Evolutionary conservation across 306 rosid genomes (phyloP), one percentile per base, ranked within the genome.

Genomic region (Corylus americana): DNA sequence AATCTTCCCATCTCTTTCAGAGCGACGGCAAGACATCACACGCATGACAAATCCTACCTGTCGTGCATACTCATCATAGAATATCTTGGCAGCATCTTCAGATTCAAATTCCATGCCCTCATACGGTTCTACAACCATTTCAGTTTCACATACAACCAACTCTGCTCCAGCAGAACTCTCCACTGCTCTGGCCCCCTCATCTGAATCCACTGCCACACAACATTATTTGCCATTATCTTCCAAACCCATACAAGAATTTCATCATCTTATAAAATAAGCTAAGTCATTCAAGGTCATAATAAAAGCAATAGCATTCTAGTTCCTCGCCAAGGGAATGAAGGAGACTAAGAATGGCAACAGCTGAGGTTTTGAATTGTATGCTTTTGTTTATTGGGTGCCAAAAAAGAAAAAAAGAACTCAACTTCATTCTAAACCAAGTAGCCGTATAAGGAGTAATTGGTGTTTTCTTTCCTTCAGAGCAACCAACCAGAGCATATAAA

Each of bases 21-120:
- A 94, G 37, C 98, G 97, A 62, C 97, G 97, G 57, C 98, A 92
- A 55, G 98, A 92, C 98, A 94, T 94, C 69, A 94, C 98, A 6
- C 97, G 97, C 97, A 94, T 94, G 72, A 91, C 97, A 85, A 94
- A 94, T 75, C 98, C 97, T 48, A 94, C 69, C 31, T 57, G 87
- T 11, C 97, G 88, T 14, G 98, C 89, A 80, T 94, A 94, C 80
- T 94, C 96, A 77, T 94, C 98, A 69, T 94, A 94, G 82, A 94
- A 94, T 71, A 94, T 86, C 84, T 92, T 94, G 71, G 97, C 98
- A 82, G 95, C 94, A 86, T 94, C 98, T 88, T 94, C 98, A 68
- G 98, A 91, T 54, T 86, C 94, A 71, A 94, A 94, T 80, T 90
- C 97, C 97, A 90, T 89, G 58, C 98, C 97, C 83, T 88, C 95